Base-by-base conservation (phyloP, 2,329 filamentous ascomycete genomes). In the Teratosphaeriaceae sp. region DNA sequence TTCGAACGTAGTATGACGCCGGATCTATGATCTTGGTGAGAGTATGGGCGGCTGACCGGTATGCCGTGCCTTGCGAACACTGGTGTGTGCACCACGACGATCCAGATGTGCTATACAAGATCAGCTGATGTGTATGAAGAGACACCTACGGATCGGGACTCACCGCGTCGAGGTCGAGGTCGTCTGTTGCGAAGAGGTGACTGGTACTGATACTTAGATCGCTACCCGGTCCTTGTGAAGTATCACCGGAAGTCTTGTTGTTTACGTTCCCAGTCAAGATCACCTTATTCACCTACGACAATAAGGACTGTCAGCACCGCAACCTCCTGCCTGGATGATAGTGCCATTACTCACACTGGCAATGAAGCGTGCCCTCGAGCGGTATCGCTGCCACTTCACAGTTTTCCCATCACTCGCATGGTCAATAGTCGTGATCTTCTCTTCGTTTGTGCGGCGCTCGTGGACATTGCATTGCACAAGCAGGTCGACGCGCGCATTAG, bases 41-140 rank as follows among this genome's bases (percentile, higher is more conserved):
- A 34, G 15, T 34, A 18, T 15, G 18, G 31, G 18, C 31, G 31
- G 9, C 18, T 20, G 11, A 22, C 7, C 8, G 13, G n/a, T 22
- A 29, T 5, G n/a, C 9, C 5, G 31, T 34, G 15, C 31, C 6
- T 19, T n/a, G 15, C 31, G 15, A 19, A 26, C 15, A 26, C 36
- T 15, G 46, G 46, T 2, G 34, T 13, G 31, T 47, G 41, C 23
- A 44, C 24, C 15, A 44, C 47, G 22, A 49, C 44, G 8, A 40
- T 27, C 47, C 47, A 49, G 29, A 49, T 41, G 30, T 49, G 47
- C 16, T n/a, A n/a, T n/a, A n/a, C n/a, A n/a, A n/a, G n/a, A n/a
- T n/a, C n/a, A n/a, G n/a, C n/a, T n/a, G n/a, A n/a, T n/a, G n/a
- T n/a, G n/a, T n/a, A n/a, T n/a, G n/a, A n/a, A n/a, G n/a, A n/a